phyloP scores from a whole-genome alignment of 2,329 filamentous ascomycete species.

The Scedosporium boydii region DNA sequence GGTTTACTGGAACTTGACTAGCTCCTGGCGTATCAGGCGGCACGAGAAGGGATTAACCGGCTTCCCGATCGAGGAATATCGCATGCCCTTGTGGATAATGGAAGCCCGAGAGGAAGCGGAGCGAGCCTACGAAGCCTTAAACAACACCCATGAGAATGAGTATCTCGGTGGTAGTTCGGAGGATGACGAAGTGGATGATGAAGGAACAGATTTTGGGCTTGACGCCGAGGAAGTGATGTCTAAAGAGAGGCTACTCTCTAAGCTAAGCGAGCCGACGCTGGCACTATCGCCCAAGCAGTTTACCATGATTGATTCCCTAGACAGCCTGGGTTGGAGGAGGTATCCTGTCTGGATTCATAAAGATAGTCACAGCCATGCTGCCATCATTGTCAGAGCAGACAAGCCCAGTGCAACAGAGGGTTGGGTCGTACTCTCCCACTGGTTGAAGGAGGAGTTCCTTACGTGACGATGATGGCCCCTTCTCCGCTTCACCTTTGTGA shows the following conservation, averaged over 20 bases:
- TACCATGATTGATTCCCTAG: constrained; percentile 68
- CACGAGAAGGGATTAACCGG: constrained; percentile 65
- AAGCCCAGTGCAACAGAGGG: constrained; percentile 66
- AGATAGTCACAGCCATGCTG: constrained; percentile 73
- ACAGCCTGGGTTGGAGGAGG: constrained; percentile 56
- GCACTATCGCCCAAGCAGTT: constrained; percentile 76
- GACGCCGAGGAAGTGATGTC: constrained; percentile 26
- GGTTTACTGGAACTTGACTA: constrained; percentile 65
- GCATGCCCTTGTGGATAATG: constrained; percentile 66
- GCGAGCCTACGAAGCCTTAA: constrained; percentile 64
- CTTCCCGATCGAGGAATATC: constrained; percentile 59
- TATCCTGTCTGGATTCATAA: constrained; percentile 69
- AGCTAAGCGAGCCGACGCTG: constrained; percentile 54
- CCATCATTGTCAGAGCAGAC: constrained; percentile 72
- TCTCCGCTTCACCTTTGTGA: too few species aligned
- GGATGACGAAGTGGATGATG: constrained; percentile 24
- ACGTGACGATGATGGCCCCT: constrained; percentile 24
- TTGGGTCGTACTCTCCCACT: constrained; percentile 68
- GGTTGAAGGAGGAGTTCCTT: constrained; percentile 66
- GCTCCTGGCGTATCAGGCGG: constrained; percentile 61
- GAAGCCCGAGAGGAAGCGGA: constrained; percentile 70
- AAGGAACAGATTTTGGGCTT: constrained; percentile 16
- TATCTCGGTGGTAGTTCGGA: constrained; percentile 54
- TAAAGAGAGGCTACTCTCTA: constrained; percentile 30
- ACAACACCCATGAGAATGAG: constrained; percentile 57